phyloP scores from a whole-genome alignment of 192 early-diverging fungal genomes.

The Coemansia interrupta region DNA sequence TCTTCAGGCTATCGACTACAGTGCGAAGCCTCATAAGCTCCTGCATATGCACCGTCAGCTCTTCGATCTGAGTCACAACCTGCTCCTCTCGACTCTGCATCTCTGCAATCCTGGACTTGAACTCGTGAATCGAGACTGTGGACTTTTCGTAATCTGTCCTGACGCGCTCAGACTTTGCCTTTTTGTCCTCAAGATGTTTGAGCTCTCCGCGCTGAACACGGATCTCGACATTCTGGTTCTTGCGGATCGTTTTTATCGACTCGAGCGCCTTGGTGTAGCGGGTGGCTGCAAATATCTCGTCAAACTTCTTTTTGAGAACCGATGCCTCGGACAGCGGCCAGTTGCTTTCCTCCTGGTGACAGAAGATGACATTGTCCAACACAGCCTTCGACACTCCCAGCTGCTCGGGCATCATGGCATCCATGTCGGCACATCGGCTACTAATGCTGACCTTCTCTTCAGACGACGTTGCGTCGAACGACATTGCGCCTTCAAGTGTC shows the following conservation, averaged over 20 bases:
- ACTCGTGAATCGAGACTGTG: constrained; percentile 47
- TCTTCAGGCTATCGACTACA: constrained; percentile 38
- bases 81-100: constrained; percentile 39
- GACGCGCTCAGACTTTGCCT: constrained; percentile 68
- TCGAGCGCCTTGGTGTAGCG: constrained; percentile 90
- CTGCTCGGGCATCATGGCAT: constrained; percentile 76
- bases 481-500: constrained; percentile 76
- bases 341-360: constrained; percentile 96
- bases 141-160: constrained; percentile 33
- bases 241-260: constrained; percentile 71
- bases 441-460: constrained; percentile 71
- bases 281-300: constrained; percentile 95
- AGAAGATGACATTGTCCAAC: constrained; percentile 97
- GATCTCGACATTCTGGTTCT: constrained; percentile 64
- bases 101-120: constrained; percentile 37
- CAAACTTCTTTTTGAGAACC: constrained; percentile 92
- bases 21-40: constrained; percentile 42
- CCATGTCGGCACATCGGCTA: constrained; percentile 79
- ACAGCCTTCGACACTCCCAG: constrained; percentile 90
- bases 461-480: constrained; percentile 55
- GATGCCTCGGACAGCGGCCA: constrained; percentile 93
- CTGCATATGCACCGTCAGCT: constrained; percentile 48
- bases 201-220: constrained; percentile 64
- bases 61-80: constrained; percentile 52
- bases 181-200: constrained; percentile 63